A percentile compares a stretch with the other conserved stretches of the same genome.
Conservation (phyloP, 257 asterid species). For the Scutellaria galericulata region DNA sequence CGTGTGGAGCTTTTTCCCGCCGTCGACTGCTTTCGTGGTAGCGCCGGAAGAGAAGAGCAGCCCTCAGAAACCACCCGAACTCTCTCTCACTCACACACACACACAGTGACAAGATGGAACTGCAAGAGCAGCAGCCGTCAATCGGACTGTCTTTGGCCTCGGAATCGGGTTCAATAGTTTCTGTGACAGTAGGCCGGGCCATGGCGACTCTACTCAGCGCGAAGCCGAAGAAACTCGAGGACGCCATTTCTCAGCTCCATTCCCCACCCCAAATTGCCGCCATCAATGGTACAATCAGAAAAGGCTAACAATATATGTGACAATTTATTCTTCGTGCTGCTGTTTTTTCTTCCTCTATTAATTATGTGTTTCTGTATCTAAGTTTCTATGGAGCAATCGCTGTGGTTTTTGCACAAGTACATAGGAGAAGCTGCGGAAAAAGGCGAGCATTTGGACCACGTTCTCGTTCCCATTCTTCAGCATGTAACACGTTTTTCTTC, state of each 20-base stretch:
- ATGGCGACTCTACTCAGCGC: constrained; percentile 65
- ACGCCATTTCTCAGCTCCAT: constrained; percentile 61
- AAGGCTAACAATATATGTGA: not conserved
- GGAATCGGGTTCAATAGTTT: constrained; percentile 49
- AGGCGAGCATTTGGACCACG: constrained; percentile 68
- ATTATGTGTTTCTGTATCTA: constrained; percentile 18
- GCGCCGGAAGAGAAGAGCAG: too few relatives aligned
- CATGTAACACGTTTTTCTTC: constrained; percentile 49
- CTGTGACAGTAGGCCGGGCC: constrained; percentile 68
- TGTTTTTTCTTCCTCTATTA: not conserved
- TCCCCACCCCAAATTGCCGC: constrained; percentile 60
- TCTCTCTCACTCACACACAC: not conserved
- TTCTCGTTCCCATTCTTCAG: constrained; percentile 86
- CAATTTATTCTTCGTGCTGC: not conserved
- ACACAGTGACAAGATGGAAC: constrained; percentile 40
- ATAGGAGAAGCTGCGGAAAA: constrained; percentile 60
- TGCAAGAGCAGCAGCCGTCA: constrained; percentile 39
- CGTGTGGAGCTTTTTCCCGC: constrained; percentile 8
- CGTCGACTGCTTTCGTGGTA: not conserved
- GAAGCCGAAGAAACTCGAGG: constrained; percentile 78
- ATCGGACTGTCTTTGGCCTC: constrained; percentile 36
- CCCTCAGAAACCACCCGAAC: constrained; percentile 1
- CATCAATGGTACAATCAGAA: constrained; percentile 43
- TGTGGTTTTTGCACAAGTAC: constrained; percentile 87
- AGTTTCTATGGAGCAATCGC: constrained; percentile 88